Conservation (phyloP, 2,329 filamentous ascomycete species). For the Fusarium sp. region DNA sequence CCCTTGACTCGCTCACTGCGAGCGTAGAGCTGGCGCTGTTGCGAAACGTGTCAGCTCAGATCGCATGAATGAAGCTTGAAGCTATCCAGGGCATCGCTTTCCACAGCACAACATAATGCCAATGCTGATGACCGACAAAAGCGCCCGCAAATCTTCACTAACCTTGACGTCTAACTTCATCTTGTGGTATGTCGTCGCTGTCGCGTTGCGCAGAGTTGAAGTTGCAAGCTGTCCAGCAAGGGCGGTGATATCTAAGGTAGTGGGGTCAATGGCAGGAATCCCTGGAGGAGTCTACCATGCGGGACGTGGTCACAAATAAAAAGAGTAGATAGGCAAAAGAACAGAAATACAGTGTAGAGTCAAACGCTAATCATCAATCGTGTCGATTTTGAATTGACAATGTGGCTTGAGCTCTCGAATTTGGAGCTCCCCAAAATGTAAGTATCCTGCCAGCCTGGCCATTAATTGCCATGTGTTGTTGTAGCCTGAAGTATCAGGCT, state of each 20-base stretch:
- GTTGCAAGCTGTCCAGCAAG: constrained; percentile 47
- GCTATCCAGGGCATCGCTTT: neutral
- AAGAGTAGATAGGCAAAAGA: neutral
- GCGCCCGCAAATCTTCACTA: constrained; percentile 29
- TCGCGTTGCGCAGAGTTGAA: constrained; percentile 45
- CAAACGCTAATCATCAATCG: constrained; percentile 39
- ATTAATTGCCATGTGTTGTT: constrained; percentile 35
- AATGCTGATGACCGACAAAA: neutral
- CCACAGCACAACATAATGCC: neutral
- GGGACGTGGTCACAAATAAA: constrained; percentile 22
- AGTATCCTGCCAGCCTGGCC: constrained; percentile 48
- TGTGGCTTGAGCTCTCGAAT: constrained; percentile 38
- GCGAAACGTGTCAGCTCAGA: constrained; percentile 44
- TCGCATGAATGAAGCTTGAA: constrained; percentile 22
- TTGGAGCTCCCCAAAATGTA: constrained; percentile 50
- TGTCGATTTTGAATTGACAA: constrained; percentile 31
- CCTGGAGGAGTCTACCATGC: constrained; percentile 46
- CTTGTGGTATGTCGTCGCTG: constrained; percentile 44
- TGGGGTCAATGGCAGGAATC: constrained; percentile 46
- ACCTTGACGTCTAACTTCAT: constrained; percentile 60
- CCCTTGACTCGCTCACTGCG: constrained; percentile 96
- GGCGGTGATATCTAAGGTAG: constrained; percentile 48
- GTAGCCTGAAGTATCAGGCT: constrained; percentile 45
- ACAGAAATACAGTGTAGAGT: neutral
- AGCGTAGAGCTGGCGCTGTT: constrained; percentile 67